Percentiles rank a stretch among this genome's conserved stretches.
Conservation (phyloP, 2,329 filamentous ascomycete species). For the Rhexocercosporidium sp. region DNA sequence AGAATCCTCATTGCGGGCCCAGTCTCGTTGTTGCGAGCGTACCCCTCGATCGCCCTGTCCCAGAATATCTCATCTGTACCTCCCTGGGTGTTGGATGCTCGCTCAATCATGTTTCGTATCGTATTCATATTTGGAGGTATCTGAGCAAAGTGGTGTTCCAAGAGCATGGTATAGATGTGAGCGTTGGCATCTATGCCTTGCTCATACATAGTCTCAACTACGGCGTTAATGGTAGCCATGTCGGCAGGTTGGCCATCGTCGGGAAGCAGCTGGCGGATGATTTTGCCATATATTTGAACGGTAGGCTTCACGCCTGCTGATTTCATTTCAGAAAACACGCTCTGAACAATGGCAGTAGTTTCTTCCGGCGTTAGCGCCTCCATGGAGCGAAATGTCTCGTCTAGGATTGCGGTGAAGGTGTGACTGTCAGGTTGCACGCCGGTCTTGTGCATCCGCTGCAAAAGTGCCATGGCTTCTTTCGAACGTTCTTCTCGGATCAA, state of each 20-base stretch:
- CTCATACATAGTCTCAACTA: conserved; percentile 66
- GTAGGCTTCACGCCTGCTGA: conserved; percentile 62
- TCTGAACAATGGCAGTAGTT: conserved; percentile 57
- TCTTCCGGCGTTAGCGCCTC: conserved; percentile 49
- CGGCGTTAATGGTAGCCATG: conserved; percentile 57
- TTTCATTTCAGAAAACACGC: conserved; percentile 63
- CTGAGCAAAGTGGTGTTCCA: conserved; percentile 68
- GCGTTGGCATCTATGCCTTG: conserved; percentile 59
- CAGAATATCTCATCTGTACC: conserved; percentile 64
- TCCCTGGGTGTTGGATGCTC: conserved; percentile 44
- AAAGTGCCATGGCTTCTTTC: conserved; percentile 56
- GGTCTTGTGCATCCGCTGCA: conserved; percentile 62
- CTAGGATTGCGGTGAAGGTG: conserved; percentile 77
- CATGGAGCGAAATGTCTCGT: conserved; percentile 56
- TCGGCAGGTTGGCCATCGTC: conserved; percentile 37
- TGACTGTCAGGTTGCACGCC: conserved; percentile 64
- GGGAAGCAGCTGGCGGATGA: conserved; percentile 67
- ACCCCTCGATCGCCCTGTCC: conserved; percentile 73
- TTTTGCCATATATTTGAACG: conserved; percentile 68
- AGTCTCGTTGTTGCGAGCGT: conserved; percentile 59
- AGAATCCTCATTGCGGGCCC: conserved; percentile 56
- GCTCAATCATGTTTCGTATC: conserved; percentile 64
- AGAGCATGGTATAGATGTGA: conserved; percentile 77
- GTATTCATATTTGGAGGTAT: conserved; percentile 62
- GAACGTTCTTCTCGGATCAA: conserved; percentile 56